These are phyloP conservation scores for Sophora flavescens DNA, from an alignment of 306 rosid genomes.

Conservation along the genomic window DNA sequence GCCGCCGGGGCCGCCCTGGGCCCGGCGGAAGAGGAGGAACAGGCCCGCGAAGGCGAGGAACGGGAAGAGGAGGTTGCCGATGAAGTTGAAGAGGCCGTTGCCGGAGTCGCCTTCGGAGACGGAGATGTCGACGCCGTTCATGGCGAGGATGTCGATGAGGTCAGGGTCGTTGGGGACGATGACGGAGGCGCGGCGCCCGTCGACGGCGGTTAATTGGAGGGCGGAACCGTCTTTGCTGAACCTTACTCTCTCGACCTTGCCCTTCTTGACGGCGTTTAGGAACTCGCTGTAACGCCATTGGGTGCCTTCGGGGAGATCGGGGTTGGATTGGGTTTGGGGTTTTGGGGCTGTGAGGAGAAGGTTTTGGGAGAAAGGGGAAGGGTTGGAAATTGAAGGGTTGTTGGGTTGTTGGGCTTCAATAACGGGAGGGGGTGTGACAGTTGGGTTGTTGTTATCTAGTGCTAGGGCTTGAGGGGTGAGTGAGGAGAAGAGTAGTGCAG, in stretches of 20 bases:
- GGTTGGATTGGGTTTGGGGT: slow-evolving; percentile 63
- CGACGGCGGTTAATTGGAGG: slow-evolving; percentile 88
- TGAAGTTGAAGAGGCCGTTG: slow-evolving; percentile 73
- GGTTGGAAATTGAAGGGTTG: slow-evolving; percentile 50
- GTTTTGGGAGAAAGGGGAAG: slow-evolving; percentile 77
- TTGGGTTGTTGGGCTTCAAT: slow-evolving; percentile 66
- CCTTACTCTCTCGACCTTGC: slow-evolving; percentile 91
- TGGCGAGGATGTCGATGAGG: slow-evolving; percentile 91
- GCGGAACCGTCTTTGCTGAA: slow-evolving; percentile 92
- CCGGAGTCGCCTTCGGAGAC: slow-evolving; percentile 89
- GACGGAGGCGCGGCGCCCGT: slow-evolving; percentile 91
- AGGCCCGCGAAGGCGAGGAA: slow-evolving; percentile 90
- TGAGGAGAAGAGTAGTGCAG: slow-evolving; percentile 75
- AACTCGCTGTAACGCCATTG: slow-evolving; percentile 99
- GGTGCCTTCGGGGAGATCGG: slow-evolving; percentile 90
- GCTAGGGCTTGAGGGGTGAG: slow-evolving; percentile 71
- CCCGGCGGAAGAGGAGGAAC: slow-evolving; percentile 85
- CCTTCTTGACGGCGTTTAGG: slow-evolving; percentile 90
- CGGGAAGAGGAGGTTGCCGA: slow-evolving; percentile 86
- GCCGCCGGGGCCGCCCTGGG: slow-evolving; percentile 92
- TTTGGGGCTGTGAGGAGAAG: slow-evolving; percentile 79
- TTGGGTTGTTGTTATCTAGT: slow-evolving; percentile 45
- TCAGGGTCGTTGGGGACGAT: slow-evolving; percentile 95
- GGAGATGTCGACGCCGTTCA: slow-evolving; percentile 95
- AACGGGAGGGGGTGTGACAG: slow-evolving; percentile 58